Evolutionary conservation across 768 basidiomycete genomes (phyloP), one percentile per base, ranked within the genome.

Genomic region (Podaxis pistillaris): DNA sequence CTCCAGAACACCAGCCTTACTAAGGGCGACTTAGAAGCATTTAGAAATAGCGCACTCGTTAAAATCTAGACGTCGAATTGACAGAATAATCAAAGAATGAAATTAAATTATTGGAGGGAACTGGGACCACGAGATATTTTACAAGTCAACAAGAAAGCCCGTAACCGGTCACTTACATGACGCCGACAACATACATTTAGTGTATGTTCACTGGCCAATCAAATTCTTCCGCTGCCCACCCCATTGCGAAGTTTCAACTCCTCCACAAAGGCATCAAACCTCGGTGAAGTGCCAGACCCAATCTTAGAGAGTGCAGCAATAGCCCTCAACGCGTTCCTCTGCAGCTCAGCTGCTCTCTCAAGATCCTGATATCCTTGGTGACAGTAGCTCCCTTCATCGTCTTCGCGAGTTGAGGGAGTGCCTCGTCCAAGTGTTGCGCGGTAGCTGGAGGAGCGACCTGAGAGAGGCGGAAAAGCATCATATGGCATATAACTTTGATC

Each of bases 401-500:
- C 74, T 87, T 86, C 72, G 93, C 91, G 65, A 97, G 81, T 58
- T 87, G 86, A 4, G 91, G 89, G 28, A 93, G 91, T 26, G 89
- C 86, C 63, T 91, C 91, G 66, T 95, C 93, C 62, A 98, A 80
- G 24, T 91, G 84, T 65, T 90, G 90, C 1, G 90, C 82, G 24
- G 98, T 87, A 36, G 91, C 87, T 0, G 89, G 86, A 13, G 93
- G 93, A 2, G 94, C 90, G 15, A 95, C 84, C 68, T 91, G 89
- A 7, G 94, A 86, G 17, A 98, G 85, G 11, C 95, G 88, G 81
- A 94, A 93, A 44, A 98, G 83, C 79, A 96, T 91, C 86, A 99
- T 93, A 74, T 96, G 93, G 58, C 89, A 94, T 63, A 98, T 86
- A 51, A 97, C 94, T 75, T 98, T 98, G 79, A 99, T 93, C 72